Base-by-base conservation (phyloP, 352 stramenopile genomes). In the Phytopythium aichiense region DNA sequence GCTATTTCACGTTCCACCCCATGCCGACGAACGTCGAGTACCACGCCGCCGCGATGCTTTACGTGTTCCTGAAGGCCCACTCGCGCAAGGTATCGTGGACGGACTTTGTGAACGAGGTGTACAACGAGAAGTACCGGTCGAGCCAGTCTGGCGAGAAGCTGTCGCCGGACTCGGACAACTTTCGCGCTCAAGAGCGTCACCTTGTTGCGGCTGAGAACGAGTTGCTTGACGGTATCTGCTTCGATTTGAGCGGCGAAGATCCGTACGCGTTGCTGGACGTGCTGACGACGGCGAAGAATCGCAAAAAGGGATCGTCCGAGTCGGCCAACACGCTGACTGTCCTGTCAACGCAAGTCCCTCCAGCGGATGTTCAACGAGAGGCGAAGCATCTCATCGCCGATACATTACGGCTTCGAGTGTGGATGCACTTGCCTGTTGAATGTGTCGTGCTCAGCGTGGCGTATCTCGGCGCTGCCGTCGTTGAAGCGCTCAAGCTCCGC, bases 31-130 rank as follows among this genome's bases (percentile, higher is more conserved):
- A 88, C 35, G 73, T 86, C 23, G 87, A 94, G 28, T 73, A 84
- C 18, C 72, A 88, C 48, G 84, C 79, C 37, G 82, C 82, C 2
- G 76, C 77, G 37, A 87, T 90, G 73, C 59, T 95, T 6, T 72
- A 92, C 56, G 63, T 95, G 46, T 88, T 89, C 40, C 63, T 95
- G 5, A 94, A 92, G 46, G 84, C 84, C 0, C 79, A 90, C 52
- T 75, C 74, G 8, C 75, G 82, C 16, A 79, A 79, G 58, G 72
- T 88, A 22, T 61, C 66, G 11, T 94, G 81, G 79, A 58, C 65
- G 1, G 72, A 75, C 0, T 94, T 92, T 72, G 76, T 93, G 2
- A 79, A 73, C 15, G 76, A 90, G 65, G 83, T 91, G 4, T 91
- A 93, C 54, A 81, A 72, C 11, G 79, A 74, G 4, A 88, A 87